These are phyloP conservation scores for Fusarium gaditjirri DNA, from an alignment of 2,329 filamentous ascomycete genomes.

Conservation along the genomic window DNA sequence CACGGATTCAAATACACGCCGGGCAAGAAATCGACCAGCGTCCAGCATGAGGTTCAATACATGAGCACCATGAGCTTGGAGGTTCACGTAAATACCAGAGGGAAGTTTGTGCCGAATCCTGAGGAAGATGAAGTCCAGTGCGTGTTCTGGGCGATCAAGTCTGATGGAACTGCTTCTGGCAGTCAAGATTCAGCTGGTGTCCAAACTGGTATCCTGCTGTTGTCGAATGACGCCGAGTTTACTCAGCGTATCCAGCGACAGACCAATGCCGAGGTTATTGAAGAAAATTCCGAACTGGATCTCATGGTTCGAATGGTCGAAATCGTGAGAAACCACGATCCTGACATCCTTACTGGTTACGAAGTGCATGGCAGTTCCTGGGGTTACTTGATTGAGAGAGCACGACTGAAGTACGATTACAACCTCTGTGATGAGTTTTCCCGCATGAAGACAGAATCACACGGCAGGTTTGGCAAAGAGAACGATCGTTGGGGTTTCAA, in stretches of 20 bases:
- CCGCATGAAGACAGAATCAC: constrained; percentile 83
- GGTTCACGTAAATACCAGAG: constrained; percentile 88
- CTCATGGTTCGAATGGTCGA: constrained; percentile 87
- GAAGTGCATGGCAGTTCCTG: constrained; percentile 94
- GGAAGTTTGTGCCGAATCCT: constrained; percentile 84
- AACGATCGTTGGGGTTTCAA: constrained; percentile 94
- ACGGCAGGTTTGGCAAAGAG: constrained; percentile 86
- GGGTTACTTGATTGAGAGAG: constrained; percentile 95
- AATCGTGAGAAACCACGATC: constrained; percentile 84
- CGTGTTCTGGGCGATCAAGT: constrained; percentile 90
- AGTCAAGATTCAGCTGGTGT: constrained; percentile 59
- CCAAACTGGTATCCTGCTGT: constrained; percentile 76
- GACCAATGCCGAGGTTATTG: constrained; percentile 71
- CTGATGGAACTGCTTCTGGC: constrained; percentile 70
- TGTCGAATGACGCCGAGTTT: constrained; percentile 71
- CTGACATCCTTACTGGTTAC: constrained; percentile 93
- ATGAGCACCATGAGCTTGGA: constrained; percentile 98
- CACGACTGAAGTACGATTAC: constrained; percentile 85
- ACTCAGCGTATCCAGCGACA: constrained; percentile 71
- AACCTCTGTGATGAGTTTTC: constrained; percentile 93
- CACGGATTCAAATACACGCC: constrained; percentile 89
- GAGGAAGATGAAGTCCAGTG: constrained; percentile 89
- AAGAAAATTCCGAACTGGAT: constrained; percentile 84
- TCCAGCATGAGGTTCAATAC: constrained; percentile 87
- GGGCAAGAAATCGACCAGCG: constrained; percentile 76